phyloP scores from a whole-genome alignment of 2,329 filamentous ascomycete species.

The Ilyonectria robusta region DNA sequence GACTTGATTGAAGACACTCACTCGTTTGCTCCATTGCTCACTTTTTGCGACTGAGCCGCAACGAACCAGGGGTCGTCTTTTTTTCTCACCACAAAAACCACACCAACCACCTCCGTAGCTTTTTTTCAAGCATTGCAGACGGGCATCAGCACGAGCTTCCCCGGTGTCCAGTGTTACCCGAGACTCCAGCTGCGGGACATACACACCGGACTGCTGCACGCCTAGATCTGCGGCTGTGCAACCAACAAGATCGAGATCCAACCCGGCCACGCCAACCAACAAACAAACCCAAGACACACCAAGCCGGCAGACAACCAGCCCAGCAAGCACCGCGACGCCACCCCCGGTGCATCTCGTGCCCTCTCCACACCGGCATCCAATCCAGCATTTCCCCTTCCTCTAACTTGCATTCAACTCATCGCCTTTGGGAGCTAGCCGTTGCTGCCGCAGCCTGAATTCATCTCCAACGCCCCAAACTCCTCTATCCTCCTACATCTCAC shows the following conservation, averaged over 20 bases:
- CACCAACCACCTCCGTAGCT: slow-evolving; percentile 3
- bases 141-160: background rate
- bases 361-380: background rate
- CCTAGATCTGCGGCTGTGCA: slow-evolving; percentile 9
- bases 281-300: slow-evolving; percentile 1
- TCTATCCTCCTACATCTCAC: background rate
- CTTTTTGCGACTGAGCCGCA: slow-evolving; percentile 1
- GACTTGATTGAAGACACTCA: background rate
- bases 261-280: slow-evolving; percentile 4
- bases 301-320: background rate
- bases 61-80: background rate
- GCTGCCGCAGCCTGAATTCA: background rate
- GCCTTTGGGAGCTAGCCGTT: background rate
- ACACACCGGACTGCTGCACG: slow-evolving; percentile 1
- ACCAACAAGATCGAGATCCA: slow-evolving; percentile 11
- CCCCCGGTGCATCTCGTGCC: background rate
- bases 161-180: slow-evolving; percentile 12
- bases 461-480: background rate
- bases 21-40: background rate
- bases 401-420: background rate
- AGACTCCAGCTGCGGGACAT: slow-evolving; percentile 9
- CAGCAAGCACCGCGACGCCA: background rate
- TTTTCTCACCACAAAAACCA: background rate
- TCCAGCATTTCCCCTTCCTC: background rate
- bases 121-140: slow-evolving; percentile 1